Percentiles rank a stretch among this genome's conserved stretches.
These are phyloP conservation scores for Coccomyxa subellipsoidea DNA, from an alignment of 163 green algal genomes.

Conservation along the genomic window DNA sequence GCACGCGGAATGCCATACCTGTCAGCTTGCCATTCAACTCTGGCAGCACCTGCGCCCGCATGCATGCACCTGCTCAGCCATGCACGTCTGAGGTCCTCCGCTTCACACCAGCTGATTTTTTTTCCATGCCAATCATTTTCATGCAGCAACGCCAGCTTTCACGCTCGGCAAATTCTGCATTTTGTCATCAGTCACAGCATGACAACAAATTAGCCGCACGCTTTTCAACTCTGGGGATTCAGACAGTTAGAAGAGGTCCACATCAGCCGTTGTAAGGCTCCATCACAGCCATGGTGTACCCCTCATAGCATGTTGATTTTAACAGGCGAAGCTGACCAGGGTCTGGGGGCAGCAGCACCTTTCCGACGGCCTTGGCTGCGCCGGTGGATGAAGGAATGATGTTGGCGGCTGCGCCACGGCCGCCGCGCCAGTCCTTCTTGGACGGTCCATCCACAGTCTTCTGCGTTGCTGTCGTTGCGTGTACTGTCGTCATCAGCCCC, in stretches of 20 bases:
- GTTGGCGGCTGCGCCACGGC: slow-evolving; percentile 85
- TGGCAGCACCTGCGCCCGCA: slow-evolving; percentile 80
- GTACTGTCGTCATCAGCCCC: slow-evolving; percentile 98
- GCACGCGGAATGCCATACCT: slow-evolving; percentile 98
- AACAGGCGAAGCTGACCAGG: no score
- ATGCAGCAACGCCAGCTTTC: no score
- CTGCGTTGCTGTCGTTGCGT: slow-evolving; percentile 94
- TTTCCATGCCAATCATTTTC: no score
- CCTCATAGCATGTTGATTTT: no score
- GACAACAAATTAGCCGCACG: no score
- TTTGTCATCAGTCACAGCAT: no score
- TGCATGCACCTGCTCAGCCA: background rate
- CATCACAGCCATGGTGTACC: no score
- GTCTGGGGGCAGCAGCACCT: background rate
- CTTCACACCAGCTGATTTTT: background rate
- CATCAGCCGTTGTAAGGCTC: no score
- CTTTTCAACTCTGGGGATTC: no score
- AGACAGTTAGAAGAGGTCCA: no score
- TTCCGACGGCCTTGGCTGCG: slow-evolving; percentile 83
- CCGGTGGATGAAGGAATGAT: slow-evolving; percentile 98
- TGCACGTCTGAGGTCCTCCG: no score
- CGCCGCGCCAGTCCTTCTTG: slow-evolving; percentile 91
- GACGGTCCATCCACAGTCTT: slow-evolving; percentile 96
- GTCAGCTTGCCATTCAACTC: slow-evolving; percentile 98
- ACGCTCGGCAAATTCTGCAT: no score